Percentiles rank a stretch among this genome's conserved stretches.
phyloP scores from a whole-genome alignment of 2,329 filamentous ascomycete species.

The Thielaviopsis euricoi region DNA sequence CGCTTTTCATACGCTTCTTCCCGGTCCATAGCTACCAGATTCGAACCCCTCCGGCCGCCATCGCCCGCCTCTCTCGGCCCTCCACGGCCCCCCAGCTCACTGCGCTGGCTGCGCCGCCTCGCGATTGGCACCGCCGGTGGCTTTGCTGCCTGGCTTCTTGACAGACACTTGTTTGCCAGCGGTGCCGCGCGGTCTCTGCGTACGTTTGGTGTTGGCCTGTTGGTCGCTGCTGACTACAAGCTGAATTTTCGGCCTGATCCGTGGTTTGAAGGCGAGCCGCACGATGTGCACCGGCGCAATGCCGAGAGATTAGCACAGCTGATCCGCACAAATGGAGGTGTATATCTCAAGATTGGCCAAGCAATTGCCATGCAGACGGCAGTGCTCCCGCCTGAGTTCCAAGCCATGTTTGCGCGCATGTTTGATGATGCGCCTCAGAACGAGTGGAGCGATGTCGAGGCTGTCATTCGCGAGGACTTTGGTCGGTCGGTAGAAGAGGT shows the following conservation, averaged over 20 bases:
- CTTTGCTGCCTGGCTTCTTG: constrained; percentile 49
- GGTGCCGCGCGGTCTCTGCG: constrained; percentile 61
- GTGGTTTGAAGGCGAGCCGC: constrained; percentile 53
- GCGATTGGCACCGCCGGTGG: constrained; percentile 41
- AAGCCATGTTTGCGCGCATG: constrained; percentile 91
- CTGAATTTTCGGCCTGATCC: constrained; percentile 81
- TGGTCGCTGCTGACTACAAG: constrained; percentile 88
- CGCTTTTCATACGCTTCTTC: not conserved
- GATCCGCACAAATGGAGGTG: constrained; percentile 69
- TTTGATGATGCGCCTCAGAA: constrained; percentile 97
- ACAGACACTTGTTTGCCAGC: constrained; percentile 62
- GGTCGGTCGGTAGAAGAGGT: constrained; percentile 71
- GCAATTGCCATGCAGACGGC: constrained; percentile 97
- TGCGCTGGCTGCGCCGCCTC: constrained; percentile 64
- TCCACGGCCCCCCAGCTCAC: constrained; percentile 44
- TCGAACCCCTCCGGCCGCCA: constrained; percentile 56
- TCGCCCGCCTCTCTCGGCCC: constrained; percentile 63
- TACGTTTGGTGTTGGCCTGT: constrained; percentile 63
- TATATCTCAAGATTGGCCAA: constrained; percentile 96
- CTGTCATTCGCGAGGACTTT: constrained; percentile 78
- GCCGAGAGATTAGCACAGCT: constrained; percentile 71
- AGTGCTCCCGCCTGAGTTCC: constrained; percentile 82
- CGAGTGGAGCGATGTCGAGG: constrained; percentile 68
- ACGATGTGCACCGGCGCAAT: constrained; percentile 66
- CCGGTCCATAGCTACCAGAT: constrained; percentile 18